Percentiles rank a stretch among this genome's conserved stretches.
Evolutionary conservation across 2,329 filamentous ascomycete species (phyloP).

Genomic region (Arthroderma sp.): DNA sequence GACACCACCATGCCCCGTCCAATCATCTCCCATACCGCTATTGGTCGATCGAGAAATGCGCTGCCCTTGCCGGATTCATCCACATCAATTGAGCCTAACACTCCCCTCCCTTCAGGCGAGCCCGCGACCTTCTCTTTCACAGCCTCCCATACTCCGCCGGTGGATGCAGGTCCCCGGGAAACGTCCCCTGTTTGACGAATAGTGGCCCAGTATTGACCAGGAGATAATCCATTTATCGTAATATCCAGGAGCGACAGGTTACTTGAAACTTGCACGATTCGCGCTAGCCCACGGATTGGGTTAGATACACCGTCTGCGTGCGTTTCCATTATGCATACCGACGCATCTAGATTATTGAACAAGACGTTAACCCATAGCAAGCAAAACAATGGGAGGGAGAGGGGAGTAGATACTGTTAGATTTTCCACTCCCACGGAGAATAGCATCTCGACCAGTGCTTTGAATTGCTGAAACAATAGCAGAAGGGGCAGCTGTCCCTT

Average conservation of each 20-base stretch:
- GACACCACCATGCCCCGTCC: slow-evolving; percentile 83
- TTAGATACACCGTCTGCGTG: slow-evolving; percentile 48
- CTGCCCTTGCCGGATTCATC: slow-evolving; percentile 61
- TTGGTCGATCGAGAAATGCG: slow-evolving; percentile 65
- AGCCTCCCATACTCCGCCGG: slow-evolving; percentile 67
- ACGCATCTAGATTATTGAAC: slow-evolving; percentile 43
- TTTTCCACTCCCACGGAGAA: slow-evolving; percentile 74
- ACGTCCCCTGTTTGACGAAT: slow-evolving; percentile 82
- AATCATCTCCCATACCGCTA: slow-evolving; percentile 93
- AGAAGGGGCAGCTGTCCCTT: slow-evolving; percentile 81
- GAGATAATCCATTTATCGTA: slow-evolving; percentile 66
- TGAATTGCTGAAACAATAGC: slow-evolving; percentile 82
- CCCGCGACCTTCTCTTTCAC: slow-evolving; percentile 27
- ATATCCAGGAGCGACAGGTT: slow-evolving; percentile 69
- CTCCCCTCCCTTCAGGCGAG: slow-evolving; percentile 37
- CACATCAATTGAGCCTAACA: slow-evolving; percentile 65
- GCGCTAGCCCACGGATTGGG: slow-evolving; percentile 70
- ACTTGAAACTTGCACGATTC: slow-evolving; percentile 81
- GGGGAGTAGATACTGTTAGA: slow-evolving; percentile 54
- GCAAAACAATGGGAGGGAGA: not conserved
- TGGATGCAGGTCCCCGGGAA: slow-evolving; percentile 65
- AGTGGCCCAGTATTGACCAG: slow-evolving; percentile 71
- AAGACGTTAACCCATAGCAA: not conserved
- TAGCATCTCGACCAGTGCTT: slow-evolving; percentile 80
- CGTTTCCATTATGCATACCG: slow-evolving; percentile 88